Percentiles rank a stretch among this genome's conserved stretches.
These are phyloP conservation scores for Grosmannia penicillata DNA, from an alignment of 2,329 filamentous ascomycete genomes.

Conservation along the genomic window DNA sequence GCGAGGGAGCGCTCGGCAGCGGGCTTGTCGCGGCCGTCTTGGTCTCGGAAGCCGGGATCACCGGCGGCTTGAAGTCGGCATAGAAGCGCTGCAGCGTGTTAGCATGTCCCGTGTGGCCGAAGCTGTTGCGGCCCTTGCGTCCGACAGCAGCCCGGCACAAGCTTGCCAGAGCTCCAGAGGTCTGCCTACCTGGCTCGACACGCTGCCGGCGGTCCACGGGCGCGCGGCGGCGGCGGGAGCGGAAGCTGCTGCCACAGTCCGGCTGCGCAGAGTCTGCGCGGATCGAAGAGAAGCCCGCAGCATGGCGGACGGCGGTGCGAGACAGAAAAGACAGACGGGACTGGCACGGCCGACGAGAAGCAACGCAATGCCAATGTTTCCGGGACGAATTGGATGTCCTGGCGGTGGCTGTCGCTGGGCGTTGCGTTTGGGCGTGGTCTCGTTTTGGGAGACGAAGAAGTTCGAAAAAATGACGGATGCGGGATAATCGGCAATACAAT, in stretches of 20 bases:
- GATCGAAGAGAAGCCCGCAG: conserved; percentile 55
- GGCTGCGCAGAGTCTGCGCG: conserved; percentile 42
- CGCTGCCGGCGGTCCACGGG: conserved; percentile 37
- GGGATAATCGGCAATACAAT: conserved; percentile 16
- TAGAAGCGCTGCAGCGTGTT: conserved; percentile 46
- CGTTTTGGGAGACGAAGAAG: conserved; percentile 5
- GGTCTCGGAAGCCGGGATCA: not conserved
- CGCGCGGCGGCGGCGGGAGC: conserved; percentile 32
- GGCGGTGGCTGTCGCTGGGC: not conserved
- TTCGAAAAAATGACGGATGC: conserved; percentile 11
- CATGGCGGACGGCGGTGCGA: conserved; percentile 41
- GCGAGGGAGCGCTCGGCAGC: conserved; percentile 31
- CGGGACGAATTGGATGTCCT: not conserved
- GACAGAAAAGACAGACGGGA: conserved; percentile 10
- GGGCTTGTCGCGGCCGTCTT: conserved; percentile 21
- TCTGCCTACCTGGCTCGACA: conserved; percentile 8
- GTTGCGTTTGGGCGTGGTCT: not conserved
- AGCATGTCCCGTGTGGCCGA: no score
- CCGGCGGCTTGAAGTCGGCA: conserved; percentile 20
- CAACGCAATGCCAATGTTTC: not conserved
- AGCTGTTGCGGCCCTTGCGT: no score
- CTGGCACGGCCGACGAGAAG: not conserved
- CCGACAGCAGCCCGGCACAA: no score
- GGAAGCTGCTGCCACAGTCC: conserved; percentile 24
- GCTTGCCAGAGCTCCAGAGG: no score